Conservation (phyloP, 1,284 basidiomycete genomes). For the Hypsizygus ulmarius region DNA sequence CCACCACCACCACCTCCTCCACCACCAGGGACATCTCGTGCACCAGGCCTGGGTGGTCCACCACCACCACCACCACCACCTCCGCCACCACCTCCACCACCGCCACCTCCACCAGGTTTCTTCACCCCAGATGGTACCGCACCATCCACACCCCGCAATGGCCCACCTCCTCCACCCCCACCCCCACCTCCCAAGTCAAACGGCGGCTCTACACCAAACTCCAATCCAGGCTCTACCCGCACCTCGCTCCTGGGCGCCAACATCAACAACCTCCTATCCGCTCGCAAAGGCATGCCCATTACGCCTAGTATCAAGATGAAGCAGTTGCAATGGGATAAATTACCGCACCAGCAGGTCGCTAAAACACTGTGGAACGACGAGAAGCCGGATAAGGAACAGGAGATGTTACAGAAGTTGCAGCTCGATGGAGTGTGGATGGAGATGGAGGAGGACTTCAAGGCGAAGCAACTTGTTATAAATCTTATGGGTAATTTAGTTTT, state of each 20-base stretch:
- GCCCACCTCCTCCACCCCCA: slow-evolving; percentile 40
- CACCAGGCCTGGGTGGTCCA: slow-evolving; percentile 13
- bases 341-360: slow-evolving; percentile 79
- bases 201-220: slow-evolving; percentile 42
- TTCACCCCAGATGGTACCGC: slow-evolving; percentile 20
- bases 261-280: slow-evolving; percentile 50
- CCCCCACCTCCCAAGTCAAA: slow-evolving; percentile 44
- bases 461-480: slow-evolving; percentile 89
- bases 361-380: slow-evolving; percentile 86
- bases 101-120: slow-evolving; percentile 38
- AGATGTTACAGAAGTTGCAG: slow-evolving; percentile 78
- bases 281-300: slow-evolving; percentile 84
- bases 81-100: slow-evolving; percentile 33
- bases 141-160: slow-evolving; percentile 22
- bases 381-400: slow-evolving; percentile 64
- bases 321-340: slow-evolving; percentile 98
- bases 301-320: slow-evolving; percentile 94
- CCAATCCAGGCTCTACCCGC: slow-evolving; percentile 51
- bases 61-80: slow-evolving; percentile 35
- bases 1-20: slow-evolving; percentile 36
- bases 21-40: slow-evolving; percentile 25
- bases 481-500: slow-evolving; percentile 56
- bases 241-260: slow-evolving; percentile 62
- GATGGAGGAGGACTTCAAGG: slow-evolving; percentile 99
- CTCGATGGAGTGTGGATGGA: slow-evolving; percentile 88